Evolutionary conservation across 75 land plant species (phyloP), one percentile per base, ranked within the genome.

Genomic region (Gnetum montanum): DNA sequence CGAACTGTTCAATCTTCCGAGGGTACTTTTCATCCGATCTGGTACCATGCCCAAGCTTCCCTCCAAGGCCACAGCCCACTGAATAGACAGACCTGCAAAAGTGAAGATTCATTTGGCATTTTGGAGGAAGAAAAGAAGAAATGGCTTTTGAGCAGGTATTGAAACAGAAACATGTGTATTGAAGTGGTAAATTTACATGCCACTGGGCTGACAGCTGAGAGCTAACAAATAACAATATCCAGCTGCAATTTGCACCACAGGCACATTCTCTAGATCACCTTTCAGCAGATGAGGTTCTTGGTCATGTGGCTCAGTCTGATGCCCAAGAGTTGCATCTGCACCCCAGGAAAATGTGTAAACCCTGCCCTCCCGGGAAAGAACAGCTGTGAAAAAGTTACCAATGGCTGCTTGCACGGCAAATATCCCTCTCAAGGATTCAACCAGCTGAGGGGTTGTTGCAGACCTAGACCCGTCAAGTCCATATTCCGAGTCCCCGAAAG

Each of bases 261-360:
- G 90, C 10, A 77, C 62, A 61, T 88, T 71, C 70, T 88, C 85
- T 23, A 88, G 65, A 35, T 76, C 72, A 19, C 90, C 94, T 59
- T 45, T 52, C 51, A 88, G 40, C 54, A 72, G 69, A 56, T 68
- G 74, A 11, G 94, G 94, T 40, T 81, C 75, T 30, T 63, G 25
- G 50, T 85, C 85, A 54, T 56, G 70, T 16, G 75, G 60, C 7
- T 88, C 94, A 3, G 90, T 88, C 33, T 85, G 90, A 43, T 88
- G 94, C 18, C 94, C 94, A 13, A 88, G 85, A 22, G 61, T 81
- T 2, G 45, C 66, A 48, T 84, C 94, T 20, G 54, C 52, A 16
- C 94, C 94, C 94, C 94, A 88, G 26, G 83, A 84, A 35, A 88
- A 88, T 5, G 94, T 88, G 43, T 88, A 88, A 6, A 88, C 89